Base-by-base conservation (phyloP, 148 eudicot genomes). In the Rheum nobile region DNA sequence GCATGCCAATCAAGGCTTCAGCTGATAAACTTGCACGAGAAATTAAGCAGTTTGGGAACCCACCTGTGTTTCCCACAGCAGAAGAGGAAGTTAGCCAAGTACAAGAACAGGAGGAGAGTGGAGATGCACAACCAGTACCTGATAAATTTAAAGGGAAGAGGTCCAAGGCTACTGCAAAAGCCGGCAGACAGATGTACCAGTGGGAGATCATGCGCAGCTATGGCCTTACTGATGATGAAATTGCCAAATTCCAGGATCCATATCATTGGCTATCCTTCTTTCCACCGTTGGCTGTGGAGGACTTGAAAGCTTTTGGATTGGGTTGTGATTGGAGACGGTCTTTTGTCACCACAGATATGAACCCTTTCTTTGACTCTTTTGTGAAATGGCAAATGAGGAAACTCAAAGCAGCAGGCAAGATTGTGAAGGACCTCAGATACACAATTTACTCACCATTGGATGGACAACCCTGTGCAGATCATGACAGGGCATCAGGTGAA, bases 391-490 rank as follows among this genome's bases (percentile, higher is more conserved):
- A 93, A 75, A 77, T 93, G 89, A 82, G 84, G 50, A 93, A 89
- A 78, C 83, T 93, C 78, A 91, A 88, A 80, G 80, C 80, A 17
- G 74, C 82, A 65, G 92, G 91, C 21, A 91, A 91, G 79, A 89
- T 93, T 75, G 98, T 93, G 61, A 90, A 93, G 76, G 97, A 91
- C 69, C 72, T 89, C 71, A 83, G 98, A 71, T 91, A 88, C 78
- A 72, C 97, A 5, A 78, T 91, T 35, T 93, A 80, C 77, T 93
- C 98, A 8, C 97, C 95, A 1, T 75, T 91, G 29, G 98, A 93
- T 81, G 98, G 97, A 38, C 98, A 91, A 81, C 97, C 95, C 7
- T 91, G 98, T 74, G 98, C 98, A 6, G 98, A 93, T 80, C 98
- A 93, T 77, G 98, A 93, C 75, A 89, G 95, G 74, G 91, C 95